Conservation (phyloP, 2,329 filamentous ascomycete genomes). For the Coniochaeta ligniaria region DNA sequence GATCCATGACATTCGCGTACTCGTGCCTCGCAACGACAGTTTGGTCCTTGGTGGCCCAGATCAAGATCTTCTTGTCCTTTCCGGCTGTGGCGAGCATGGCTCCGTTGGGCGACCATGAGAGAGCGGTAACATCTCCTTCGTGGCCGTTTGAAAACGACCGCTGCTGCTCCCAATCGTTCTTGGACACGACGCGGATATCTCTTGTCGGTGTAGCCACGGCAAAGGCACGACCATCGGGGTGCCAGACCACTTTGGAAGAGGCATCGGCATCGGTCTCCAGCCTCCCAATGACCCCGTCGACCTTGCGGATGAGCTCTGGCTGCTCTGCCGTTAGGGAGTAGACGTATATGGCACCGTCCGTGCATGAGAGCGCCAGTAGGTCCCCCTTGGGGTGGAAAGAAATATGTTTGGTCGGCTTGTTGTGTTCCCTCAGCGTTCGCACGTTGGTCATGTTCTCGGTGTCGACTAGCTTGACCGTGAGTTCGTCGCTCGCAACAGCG, state of each 20-base stretch:
- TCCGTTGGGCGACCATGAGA: conserved; percentile 93
- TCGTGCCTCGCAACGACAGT: conserved; percentile 71
- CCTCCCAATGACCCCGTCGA: conserved; percentile 78
- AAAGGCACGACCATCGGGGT: conserved; percentile 89
- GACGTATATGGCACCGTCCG: conserved; percentile 82
- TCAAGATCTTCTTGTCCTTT: conserved; percentile 60
- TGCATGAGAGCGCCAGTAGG: conserved; percentile 73
- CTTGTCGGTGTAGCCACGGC: conserved; percentile 74
- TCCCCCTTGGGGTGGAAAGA: conserved; percentile 77
- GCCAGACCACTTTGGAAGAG: conserved; percentile 75
- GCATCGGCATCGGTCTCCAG: conserved; percentile 71
- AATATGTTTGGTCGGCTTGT: conserved; percentile 83
- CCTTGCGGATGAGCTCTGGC: conserved; percentile 72
- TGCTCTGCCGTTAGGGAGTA: conserved; percentile 76
- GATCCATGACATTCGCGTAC: conserved; percentile 75
- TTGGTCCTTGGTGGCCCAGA: conserved; percentile 91
- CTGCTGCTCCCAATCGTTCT: conserved; percentile 83
- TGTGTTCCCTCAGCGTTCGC: conserved; percentile 74
- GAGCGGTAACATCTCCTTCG: conserved; percentile 73
- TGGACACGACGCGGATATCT: conserved; percentile 83
- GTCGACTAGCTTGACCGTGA: conserved; percentile 84
- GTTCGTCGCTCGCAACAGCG: conserved; percentile 93
- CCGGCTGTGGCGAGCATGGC: conserved; percentile 70
- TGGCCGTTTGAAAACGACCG: conserved; percentile 73
- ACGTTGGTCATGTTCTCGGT: conserved; percentile 70